Percentiles rank a stretch among this genome's conserved stretches.
These are phyloP conservation scores for Xylariaceae sp. DNA, from an alignment of 2,329 filamentous ascomycete genomes.

Conservation along the genomic window DNA sequence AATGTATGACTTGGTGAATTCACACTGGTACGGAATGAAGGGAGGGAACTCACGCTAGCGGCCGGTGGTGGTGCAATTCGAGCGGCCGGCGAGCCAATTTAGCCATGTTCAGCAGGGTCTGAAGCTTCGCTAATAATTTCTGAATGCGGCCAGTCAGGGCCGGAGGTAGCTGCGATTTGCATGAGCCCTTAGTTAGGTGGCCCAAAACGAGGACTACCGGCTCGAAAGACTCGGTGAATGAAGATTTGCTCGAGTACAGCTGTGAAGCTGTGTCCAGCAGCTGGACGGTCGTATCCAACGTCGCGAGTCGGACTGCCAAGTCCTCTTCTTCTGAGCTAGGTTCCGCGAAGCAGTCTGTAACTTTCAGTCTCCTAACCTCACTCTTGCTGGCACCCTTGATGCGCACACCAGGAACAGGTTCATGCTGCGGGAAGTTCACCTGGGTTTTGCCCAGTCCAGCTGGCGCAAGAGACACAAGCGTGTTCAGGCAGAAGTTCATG, in stretches of 20 bases:
- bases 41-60: conserved; percentile 51
- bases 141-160: conserved; percentile 38
- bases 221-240: conserved; percentile 74
- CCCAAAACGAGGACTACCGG: conserved; percentile 56
- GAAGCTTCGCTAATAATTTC: conserved; percentile 43
- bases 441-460: conserved; percentile 39
- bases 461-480: conserved; percentile 63
- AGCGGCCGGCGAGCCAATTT: conserved; percentile 68
- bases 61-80: conserved; percentile 81
- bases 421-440: conserved; percentile 58
- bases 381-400: conserved; percentile 41
- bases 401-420: conserved; percentile 47
- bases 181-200: conserved; percentile 53
- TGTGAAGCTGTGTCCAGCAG: conserved; percentile 65
- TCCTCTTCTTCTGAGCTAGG: conserved; percentile 33
- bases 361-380: conserved; percentile 48
- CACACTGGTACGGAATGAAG: background rate
- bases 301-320: conserved; percentile 42
- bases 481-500: conserved; percentile 74
- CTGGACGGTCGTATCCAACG: conserved; percentile 57
- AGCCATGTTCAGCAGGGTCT: conserved; percentile 54
- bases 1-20: background rate
- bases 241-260: conserved; percentile 65
- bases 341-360: conserved; percentile 49
- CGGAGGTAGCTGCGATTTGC: conserved; percentile 45